Conservation (phyloP, 2,329 filamentous ascomycete species). For the Pyrenophora tritici-repentis region DNA sequence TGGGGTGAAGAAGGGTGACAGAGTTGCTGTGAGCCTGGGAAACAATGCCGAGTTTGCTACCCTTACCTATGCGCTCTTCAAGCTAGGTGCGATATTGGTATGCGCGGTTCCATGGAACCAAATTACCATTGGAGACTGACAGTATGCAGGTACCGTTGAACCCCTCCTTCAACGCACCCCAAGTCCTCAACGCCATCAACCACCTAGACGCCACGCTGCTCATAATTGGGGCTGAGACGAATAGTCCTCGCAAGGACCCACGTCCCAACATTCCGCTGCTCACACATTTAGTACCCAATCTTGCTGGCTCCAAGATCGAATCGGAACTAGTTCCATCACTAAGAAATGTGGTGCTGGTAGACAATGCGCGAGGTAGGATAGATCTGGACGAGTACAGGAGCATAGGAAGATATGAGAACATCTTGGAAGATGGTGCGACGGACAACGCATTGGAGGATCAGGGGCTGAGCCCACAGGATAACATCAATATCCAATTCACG, state of each 20-base stretch:
- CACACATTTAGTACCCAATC: slow-evolving; percentile 57
- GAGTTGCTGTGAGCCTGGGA: slow-evolving; percentile 84
- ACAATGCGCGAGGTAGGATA: slow-evolving; percentile 70
- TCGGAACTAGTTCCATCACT: slow-evolving; percentile 71
- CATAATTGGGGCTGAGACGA: slow-evolving; percentile 85
- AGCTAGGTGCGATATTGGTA: slow-evolving; percentile 87
- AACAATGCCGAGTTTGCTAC: slow-evolving; percentile 84
- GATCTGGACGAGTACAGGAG: slow-evolving; percentile 46
- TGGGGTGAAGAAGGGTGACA: slow-evolving; percentile 79
- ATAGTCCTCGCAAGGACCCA: slow-evolving; percentile 70
- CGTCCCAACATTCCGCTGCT: slow-evolving; percentile 64
- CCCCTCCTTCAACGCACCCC: slow-evolving; percentile 79
- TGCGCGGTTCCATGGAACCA: slow-evolving; percentile 9
- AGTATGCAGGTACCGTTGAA: slow-evolving; percentile 77
- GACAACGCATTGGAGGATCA: slow-evolving; percentile 52
- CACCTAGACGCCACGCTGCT: slow-evolving; percentile 76
- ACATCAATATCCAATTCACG: slow-evolving; percentile 96
- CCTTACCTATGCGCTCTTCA: slow-evolving; percentile 83
- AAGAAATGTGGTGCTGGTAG: slow-evolving; percentile 72
- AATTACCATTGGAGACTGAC: neutral
- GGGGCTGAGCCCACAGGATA: slow-evolving; percentile 65
- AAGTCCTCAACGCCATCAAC: slow-evolving; percentile 76
- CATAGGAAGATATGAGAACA: slow-evolving; percentile 51
- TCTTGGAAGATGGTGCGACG: slow-evolving; percentile 53
- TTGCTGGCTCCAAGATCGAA: slow-evolving; percentile 51